phyloP scores from a whole-genome alignment of 2,329 filamentous ascomycete genomes.

The Exophiala spinifera region DNA sequence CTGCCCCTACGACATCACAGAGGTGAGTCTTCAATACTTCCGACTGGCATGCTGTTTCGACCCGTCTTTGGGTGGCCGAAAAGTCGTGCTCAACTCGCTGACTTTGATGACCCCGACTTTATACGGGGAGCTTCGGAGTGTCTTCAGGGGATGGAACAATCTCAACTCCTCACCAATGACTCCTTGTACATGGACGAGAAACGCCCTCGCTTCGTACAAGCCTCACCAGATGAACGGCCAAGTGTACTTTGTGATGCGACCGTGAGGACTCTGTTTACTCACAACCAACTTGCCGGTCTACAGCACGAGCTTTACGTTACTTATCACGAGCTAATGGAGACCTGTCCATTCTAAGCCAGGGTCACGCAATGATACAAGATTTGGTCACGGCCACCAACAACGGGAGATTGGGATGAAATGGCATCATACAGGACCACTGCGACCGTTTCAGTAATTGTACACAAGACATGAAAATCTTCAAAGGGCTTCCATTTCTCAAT shows the following conservation, averaged over 20 bases:
- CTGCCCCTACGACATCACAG: background rate
- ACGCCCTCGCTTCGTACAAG: background rate
- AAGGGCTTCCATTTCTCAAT: background rate
- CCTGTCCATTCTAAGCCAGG: background rate
- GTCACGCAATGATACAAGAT: conserved; percentile 1
- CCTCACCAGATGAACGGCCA: background rate
- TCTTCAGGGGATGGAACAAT: background rate
- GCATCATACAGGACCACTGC: conserved; percentile 1
- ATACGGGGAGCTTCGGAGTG: background rate
- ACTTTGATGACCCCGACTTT: background rate
- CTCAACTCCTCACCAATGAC: background rate
- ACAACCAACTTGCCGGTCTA: conserved; percentile 4
- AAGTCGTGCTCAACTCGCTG: background rate
- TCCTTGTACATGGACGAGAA: conserved; percentile 5
- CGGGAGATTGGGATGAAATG: background rate
- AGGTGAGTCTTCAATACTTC: background rate
- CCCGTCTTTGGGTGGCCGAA: background rate
- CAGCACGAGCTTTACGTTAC: background rate
- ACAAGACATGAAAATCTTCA: conserved; percentile 1
- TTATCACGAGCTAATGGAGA: conserved; percentile 2
- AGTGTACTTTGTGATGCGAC: background rate
- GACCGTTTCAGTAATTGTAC: conserved; percentile 1
- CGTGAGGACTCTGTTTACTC: background rate
- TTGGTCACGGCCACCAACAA: background rate
- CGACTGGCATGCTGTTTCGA: background rate